Conservation (phyloP, 495 filamentous ascomycete species). For the Talaromyces ruber region DNA sequence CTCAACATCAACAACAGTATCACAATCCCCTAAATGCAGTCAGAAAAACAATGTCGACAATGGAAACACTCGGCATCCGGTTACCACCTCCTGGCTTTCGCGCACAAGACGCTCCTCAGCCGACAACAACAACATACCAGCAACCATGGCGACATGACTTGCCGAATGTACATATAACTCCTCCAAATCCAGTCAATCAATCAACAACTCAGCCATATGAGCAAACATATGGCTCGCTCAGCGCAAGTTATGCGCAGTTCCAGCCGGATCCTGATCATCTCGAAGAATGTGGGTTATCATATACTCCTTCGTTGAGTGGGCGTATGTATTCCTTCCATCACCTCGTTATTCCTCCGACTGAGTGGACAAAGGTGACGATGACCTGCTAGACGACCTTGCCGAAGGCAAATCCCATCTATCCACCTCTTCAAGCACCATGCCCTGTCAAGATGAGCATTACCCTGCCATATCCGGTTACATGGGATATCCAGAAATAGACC, state of each 20-base stretch:
- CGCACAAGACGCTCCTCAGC: neutral
- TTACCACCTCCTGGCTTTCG: constrained; percentile 3
- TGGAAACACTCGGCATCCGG: constrained; percentile 6
- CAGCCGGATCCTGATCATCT: neutral
- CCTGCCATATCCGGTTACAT: neutral
- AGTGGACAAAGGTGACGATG: neutral
- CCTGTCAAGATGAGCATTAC: neutral
- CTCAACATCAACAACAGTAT: neutral
- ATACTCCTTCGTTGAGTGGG: neutral
- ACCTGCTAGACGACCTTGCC: neutral
- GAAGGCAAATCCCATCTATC: neutral
- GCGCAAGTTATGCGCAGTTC: neutral
- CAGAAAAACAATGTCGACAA: constrained; percentile 2
- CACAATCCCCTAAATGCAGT: neutral
- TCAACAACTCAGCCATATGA: neutral
- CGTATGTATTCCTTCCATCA: neutral
- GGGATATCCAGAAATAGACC: neutral
- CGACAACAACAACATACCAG: neutral
- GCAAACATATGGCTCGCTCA: neutral
- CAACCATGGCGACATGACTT: neutral
- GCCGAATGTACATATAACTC: neutral
- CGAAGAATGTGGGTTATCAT: neutral
- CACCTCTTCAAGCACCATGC: neutral
- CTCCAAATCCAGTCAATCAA: neutral
- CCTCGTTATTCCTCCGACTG: neutral